A percentile compares a stretch with the other conserved stretches of the same genome.
These are phyloP conservation scores for Steccherinum ochraceum DNA, from an alignment of 768 basidiomycete genomes.

Conservation along the genomic window DNA sequence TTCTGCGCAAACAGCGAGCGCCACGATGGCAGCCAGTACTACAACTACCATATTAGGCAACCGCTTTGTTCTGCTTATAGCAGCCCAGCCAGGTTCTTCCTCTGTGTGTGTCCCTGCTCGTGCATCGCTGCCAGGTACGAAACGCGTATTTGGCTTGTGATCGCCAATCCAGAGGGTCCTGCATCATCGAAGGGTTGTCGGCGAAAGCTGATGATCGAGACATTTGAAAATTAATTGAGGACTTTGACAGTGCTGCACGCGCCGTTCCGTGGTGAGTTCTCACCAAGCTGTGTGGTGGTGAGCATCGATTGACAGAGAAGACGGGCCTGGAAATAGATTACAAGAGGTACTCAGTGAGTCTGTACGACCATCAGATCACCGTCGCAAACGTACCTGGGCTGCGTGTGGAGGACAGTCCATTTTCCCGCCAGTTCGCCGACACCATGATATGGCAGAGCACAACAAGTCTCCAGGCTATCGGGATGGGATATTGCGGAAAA, in stretches of 20 bases:
- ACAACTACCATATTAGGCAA: constrained; percentile 13
- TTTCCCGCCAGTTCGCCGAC: too few species aligned
- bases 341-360: not conserved
- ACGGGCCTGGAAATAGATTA: not conserved
- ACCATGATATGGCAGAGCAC: too few species aligned
- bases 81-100: not conserved
- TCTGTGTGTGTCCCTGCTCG: not conserved
- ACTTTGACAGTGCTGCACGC: too few species aligned
- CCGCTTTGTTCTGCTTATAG: constrained; percentile 19
- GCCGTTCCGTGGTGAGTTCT: not conserved
- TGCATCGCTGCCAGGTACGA: not conserved
- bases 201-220: too few species aligned
- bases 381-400: not conserved
- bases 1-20: constrained; percentile 8
- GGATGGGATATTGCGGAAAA: too few species aligned
- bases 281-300: not conserved
- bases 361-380: not conserved
- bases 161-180: not conserved
- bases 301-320: not conserved
- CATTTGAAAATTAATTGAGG: too few species aligned
- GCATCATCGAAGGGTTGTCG: not conserved
- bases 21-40: constrained; percentile 3
- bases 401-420: too few species aligned
- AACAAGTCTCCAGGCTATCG: too few species aligned
- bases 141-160: not conserved